Percentiles rank a stretch among this genome's conserved stretches.
Conservation (phyloP, 768 basidiomycete genomes). For the Trametopsis cervina region DNA sequence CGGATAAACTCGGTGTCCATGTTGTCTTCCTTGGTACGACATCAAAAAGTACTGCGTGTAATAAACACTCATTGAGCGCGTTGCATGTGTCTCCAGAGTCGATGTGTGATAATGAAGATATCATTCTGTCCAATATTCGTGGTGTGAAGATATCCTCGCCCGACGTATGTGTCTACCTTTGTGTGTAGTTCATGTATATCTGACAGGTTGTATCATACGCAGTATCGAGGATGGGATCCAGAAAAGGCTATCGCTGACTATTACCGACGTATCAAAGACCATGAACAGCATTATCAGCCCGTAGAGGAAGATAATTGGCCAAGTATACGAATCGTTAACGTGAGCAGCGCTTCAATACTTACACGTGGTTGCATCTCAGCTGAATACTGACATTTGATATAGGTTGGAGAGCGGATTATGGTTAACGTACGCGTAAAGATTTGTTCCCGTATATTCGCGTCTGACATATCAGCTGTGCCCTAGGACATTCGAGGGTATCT, state of each 20-base stretch:
- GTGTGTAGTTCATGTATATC: neutral
- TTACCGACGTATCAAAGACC: conserved; percentile 78
- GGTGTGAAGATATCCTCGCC: conserved; percentile 98
- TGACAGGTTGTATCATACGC: neutral
- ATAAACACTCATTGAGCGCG: neutral
- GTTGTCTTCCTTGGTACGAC: conserved; percentile 92
- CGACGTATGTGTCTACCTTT: conserved; percentile 53
- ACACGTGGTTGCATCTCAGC: conserved; percentile 7
- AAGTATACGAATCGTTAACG: conserved; percentile 92
- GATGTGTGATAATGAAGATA: conserved; percentile 83
- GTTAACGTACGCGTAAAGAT: conserved; percentile 60
- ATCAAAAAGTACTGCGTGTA: conserved; percentile 17
- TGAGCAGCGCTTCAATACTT: conserved; percentile 26
- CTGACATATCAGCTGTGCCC: neutral
- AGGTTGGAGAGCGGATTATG: conserved; percentile 95
- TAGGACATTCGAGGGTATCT: conserved; percentile 86
- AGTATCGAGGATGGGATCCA: conserved; percentile 93
- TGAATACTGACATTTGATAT: neutral
- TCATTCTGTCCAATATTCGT: conserved; percentile 91
- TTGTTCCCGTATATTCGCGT: neutral
- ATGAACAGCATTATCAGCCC: conserved; percentile 85
- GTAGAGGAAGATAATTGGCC: conserved; percentile 90
- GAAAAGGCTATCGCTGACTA: conserved; percentile 92
- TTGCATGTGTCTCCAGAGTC: conserved; percentile 52
- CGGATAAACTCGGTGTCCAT: conserved; percentile 81